phyloP scores from a whole-genome alignment of 2,329 filamentous ascomycete genomes.

The Clonostachys rosea region DNA sequence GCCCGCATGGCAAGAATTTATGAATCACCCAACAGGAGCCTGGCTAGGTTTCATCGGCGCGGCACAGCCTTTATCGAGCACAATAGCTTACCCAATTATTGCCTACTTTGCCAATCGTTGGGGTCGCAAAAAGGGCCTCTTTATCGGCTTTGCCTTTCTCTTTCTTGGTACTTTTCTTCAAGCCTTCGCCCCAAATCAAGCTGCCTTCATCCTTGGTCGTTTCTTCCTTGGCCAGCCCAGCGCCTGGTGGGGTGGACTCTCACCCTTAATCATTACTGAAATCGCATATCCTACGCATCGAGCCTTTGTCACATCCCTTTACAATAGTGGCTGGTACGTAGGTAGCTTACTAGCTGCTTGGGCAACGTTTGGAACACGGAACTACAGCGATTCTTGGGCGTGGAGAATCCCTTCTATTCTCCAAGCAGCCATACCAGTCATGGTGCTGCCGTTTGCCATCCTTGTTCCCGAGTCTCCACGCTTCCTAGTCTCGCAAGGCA shows the following conservation, averaged over 20 bases:
- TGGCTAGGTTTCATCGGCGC: slow-evolving; percentile 23
- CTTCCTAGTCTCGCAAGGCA: slow-evolving; percentile 7
- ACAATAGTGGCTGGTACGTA: slow-evolving; percentile 42
- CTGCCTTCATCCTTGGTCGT: slow-evolving; percentile 27
- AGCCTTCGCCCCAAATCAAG: slow-evolving; percentile 23
- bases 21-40: slow-evolving; percentile 20
- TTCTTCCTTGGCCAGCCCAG: slow-evolving; percentile 19
- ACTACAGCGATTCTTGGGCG: background rate
- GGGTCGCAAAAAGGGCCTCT: slow-evolving; percentile 27
- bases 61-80: slow-evolving; percentile 10
- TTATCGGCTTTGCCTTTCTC: slow-evolving; percentile 20
- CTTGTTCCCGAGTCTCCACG: slow-evolving; percentile 25
- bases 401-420: slow-evolving; percentile 5
- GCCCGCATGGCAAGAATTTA: slow-evolving; percentile 28
- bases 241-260: slow-evolving; percentile 15
- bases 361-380: slow-evolving; percentile 14
- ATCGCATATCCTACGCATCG: slow-evolving; percentile 23
- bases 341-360: slow-evolving; percentile 3
- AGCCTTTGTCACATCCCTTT: slow-evolving; percentile 35
- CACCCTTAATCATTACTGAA: slow-evolving; percentile 21
- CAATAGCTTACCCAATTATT: slow-evolving; percentile 10
- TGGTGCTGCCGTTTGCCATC: slow-evolving; percentile 28
- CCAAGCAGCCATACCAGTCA: background rate
- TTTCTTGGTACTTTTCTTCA: slow-evolving; percentile 7
- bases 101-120: slow-evolving; percentile 25